Conservation (phyloP, 306 rosid genomes). For the Psophocarpus tetragonolobus region DNA sequence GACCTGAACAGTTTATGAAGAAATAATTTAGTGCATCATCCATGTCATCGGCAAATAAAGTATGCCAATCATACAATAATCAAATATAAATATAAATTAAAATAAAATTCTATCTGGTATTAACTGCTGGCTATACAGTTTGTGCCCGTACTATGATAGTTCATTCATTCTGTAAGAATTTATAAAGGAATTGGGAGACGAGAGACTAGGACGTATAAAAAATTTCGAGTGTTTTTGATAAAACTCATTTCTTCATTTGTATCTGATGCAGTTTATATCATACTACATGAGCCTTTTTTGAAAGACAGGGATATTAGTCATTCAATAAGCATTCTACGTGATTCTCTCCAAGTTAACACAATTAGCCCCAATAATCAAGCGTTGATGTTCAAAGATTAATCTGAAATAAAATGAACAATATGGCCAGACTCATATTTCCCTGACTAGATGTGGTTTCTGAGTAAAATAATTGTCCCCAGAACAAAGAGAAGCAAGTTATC, state of each 20-base stretch:
- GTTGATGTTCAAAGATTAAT: too few species aligned
- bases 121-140: conserved; percentile 1
- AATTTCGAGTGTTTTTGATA: too few species aligned
- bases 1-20: conserved; percentile 57
- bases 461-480: not conserved
- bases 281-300: conserved; percentile 16
- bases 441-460: not conserved
- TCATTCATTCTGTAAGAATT: too few species aligned
- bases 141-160: too few species aligned
- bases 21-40: conserved; percentile 14
- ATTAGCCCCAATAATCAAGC: not conserved
- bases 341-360: not conserved
- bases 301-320: not conserved
- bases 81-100: conserved; percentile 23
- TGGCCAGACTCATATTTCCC: not conserved
- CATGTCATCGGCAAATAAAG: conserved; percentile 10
- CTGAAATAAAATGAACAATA: too few species aligned
- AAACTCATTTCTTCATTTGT: too few species aligned
- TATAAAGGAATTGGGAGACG: too few species aligned
- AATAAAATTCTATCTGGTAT: conserved; percentile 14
- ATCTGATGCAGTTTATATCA: too few species aligned
- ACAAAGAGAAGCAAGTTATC: not conserved
- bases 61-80: not conserved
- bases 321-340: not conserved
- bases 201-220: too few species aligned